Evolutionary conservation across 352 stramenopile genomes (phyloP).

Genomic region (Saprolegnia diclina): DNA sequence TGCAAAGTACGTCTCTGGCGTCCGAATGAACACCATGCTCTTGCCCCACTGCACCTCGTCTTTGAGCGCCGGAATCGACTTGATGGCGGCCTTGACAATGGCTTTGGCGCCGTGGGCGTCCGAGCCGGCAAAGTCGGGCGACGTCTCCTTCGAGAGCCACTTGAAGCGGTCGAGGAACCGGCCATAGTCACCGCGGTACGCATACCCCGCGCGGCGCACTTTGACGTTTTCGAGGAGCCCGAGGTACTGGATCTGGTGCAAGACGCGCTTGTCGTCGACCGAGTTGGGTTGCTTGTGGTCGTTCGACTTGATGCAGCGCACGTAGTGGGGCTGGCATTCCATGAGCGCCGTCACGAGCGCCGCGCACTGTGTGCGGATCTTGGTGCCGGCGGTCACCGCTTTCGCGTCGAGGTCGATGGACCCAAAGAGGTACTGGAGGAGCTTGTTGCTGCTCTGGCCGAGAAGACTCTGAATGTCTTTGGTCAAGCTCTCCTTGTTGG

Average conservation of each 20-base stretch:
- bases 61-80: constrained; percentile 60
- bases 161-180: constrained; percentile 83
- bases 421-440: constrained; percentile 79
- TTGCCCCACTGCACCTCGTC: constrained; percentile 83
- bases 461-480: constrained; percentile 72
- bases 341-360: constrained; percentile 82
- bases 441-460: constrained; percentile 75
- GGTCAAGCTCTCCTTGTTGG: constrained; percentile 59
- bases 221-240: constrained; percentile 86
- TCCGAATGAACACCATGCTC: constrained; percentile 89
- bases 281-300: constrained; percentile 82
- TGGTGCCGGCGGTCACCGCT: constrained; percentile 68
- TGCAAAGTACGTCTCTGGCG: constrained; percentile 84
- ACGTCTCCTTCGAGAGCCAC: constrained; percentile 75
- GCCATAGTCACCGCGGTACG: constrained; percentile 80
- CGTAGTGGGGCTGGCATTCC: constrained; percentile 87
- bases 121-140: constrained; percentile 65
- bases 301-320: constrained; percentile 90
- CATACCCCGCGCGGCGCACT: constrained; percentile 75
- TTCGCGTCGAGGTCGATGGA: constrained; percentile 75
- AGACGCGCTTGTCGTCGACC: constrained; percentile 78
- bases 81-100: constrained; percentile 72
- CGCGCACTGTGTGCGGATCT: constrained; percentile 83
- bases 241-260: constrained; percentile 86
- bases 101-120: constrained; percentile 82